phyloP scores from a whole-genome alignment of 2,329 filamentous ascomycete species.

The Talaromyces sp. region DNA sequence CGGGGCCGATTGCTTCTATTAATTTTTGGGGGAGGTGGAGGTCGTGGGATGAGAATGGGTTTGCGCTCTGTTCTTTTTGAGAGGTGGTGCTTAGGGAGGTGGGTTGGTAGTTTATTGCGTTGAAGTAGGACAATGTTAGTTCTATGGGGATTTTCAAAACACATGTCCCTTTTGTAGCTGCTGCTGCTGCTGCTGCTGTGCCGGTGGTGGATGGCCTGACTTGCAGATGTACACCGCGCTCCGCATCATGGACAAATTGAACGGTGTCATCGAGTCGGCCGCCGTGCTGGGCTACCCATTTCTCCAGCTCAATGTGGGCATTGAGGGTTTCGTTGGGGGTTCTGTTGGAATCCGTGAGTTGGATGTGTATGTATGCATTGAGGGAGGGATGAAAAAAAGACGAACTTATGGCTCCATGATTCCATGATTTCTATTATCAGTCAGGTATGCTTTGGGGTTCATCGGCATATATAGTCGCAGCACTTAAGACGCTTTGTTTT shows the following conservation, averaged over 20 bases:
- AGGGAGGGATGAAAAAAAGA: not conserved
- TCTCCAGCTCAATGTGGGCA: constrained; percentile 29
- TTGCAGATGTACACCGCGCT: constrained; percentile 36
- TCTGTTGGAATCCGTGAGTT: constrained; percentile 5
- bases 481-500: not conserved
- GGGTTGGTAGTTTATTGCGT: constrained; percentile 29
- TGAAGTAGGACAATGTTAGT: constrained; percentile 38
- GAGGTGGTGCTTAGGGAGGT: not conserved
- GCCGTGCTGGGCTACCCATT: constrained; percentile 33
- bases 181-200: not conserved
- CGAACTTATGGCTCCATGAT: not conserved
- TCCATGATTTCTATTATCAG: not conserved
- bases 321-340: constrained; percentile 3
- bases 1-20: constrained; percentile 50
- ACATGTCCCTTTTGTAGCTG: constrained; percentile 27
- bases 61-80: not conserved
- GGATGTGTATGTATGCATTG: not conserved
- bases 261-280: constrained; percentile 34
- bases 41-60: constrained; percentile 30
- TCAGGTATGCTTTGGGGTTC: not conserved
- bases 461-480: not conserved
- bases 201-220: constrained; percentile 24
- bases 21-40: constrained; percentile 51
- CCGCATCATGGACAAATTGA: constrained; percentile 32
- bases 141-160: constrained; percentile 36